Evolutionary conservation across 352 stramenopile genomes (phyloP), one percentile per base, ranked within the genome.

Genomic region (Phytophthora boehmeriae): DNA sequence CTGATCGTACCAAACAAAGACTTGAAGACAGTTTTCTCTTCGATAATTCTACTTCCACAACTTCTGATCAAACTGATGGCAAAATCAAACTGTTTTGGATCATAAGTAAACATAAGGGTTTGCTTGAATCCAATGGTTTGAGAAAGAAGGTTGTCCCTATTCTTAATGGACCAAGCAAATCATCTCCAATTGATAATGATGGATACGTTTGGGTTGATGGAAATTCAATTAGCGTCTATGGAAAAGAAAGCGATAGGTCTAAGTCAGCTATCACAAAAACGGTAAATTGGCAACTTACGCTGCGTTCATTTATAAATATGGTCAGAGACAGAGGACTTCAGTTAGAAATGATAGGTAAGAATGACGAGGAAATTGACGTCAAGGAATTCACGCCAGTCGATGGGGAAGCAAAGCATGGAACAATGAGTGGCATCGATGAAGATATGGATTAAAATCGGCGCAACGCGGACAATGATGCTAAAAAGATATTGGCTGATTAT

Each of bases 21-120:
- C 52, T 59, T 59, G 19, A 38, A 8, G 41, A 59, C 27, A 57
- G 49, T 41, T 55, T 55, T 48, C 49, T 57, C 19, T 59, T 59
- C 5, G 52, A 59, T 51, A 52, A 59, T 46, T 59, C 41, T 36
- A 59, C 52, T 39, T 57, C 49, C 14, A 57, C 49, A 57, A 20
- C 49, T 14, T 59, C 41, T 6, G 42, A 51, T 27, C 41, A 59
- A n/a, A 3, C 36, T 48, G 49, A 57, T 48, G 41, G 38, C 10
- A 57, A 57, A 39, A 14, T 41, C 13, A 57, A 48, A 48, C 1
- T 57, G 36, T 48, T 22, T 25, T 46, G 14, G 41, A 51, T 44
- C 30, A 28, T 59, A 45, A 9, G 1, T 45, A 59, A 52, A 52
- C 51, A 59, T 9, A 59, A 52, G 30, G 52, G 51, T 45, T 8